Conservation (phyloP, 805 yeast genomes). For the Yamadazyma nakazawae region DNA sequence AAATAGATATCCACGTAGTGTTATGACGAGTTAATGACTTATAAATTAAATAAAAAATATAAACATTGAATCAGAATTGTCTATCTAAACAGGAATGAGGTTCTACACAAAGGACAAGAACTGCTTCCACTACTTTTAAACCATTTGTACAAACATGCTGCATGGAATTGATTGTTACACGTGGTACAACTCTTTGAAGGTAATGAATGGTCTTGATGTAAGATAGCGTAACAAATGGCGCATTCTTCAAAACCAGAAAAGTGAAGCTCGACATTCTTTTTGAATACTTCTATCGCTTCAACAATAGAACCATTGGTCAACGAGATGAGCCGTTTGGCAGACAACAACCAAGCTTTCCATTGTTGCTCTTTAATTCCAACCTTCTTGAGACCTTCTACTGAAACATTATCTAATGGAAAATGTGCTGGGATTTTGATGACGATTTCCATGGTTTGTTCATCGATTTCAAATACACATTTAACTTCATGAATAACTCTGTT, state of each 20-base stretch:
- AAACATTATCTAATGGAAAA: slow-evolving; percentile 75
- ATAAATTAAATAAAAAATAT: background rate
- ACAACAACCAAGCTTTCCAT: slow-evolving; percentile 93
- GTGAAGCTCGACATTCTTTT: slow-evolving; percentile 73
- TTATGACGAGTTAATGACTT: background rate
- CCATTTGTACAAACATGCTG: slow-evolving; percentile 96
- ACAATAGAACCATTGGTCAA: slow-evolving; percentile 69
- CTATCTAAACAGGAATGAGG: slow-evolving; percentile 49
- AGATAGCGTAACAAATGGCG: slow-evolving; percentile 91
- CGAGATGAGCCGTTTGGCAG: slow-evolving; percentile 79
- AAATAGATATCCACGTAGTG: background rate
- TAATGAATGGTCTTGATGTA: slow-evolving; percentile 85
- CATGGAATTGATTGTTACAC: slow-evolving; percentile 91
- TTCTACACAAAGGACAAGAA: slow-evolving; percentile 93
- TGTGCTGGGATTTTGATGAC: slow-evolving; percentile 66
- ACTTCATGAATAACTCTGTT: slow-evolving; percentile 64
- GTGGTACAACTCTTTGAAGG: slow-evolving; percentile 88
- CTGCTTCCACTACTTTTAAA: slow-evolving; percentile 89
- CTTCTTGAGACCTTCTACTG: slow-evolving; percentile 72
- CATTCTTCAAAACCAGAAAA: slow-evolving; percentile 96
- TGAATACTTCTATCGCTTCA: slow-evolving; percentile 65
- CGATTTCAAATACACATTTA: slow-evolving; percentile 69
- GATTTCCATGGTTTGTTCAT: slow-evolving; percentile 84
- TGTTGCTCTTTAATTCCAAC: slow-evolving; percentile 88
- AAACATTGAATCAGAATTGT: background rate